A percentile compares a stretch with the other conserved stretches of the same genome.
Conservation (phyloP, 208 protist species). For the Trichomonas gallinae region DNA sequence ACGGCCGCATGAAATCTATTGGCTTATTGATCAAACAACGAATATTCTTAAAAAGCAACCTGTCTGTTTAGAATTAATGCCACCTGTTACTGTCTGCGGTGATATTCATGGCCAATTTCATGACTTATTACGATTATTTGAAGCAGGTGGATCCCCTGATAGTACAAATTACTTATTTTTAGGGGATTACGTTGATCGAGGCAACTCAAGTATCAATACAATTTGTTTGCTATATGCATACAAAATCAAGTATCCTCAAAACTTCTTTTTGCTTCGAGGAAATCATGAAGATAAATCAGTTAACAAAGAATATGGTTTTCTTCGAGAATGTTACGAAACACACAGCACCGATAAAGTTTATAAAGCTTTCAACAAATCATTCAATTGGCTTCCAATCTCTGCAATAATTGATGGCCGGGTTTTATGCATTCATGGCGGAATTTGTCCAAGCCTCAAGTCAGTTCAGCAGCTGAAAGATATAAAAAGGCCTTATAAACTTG, state of each 20-base stretch:
- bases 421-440: slow-evolving; percentile 74
- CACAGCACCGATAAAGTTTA: slow-evolving; percentile 90
- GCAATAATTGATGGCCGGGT: slow-evolving; percentile 97
- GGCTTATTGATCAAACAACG: not conserved
- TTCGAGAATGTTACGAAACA: slow-evolving; percentile 70
- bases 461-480: slow-evolving; percentile 79
- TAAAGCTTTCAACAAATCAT: slow-evolving; percentile 94
- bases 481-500: slow-evolving; percentile 84
- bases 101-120: slow-evolving; percentile 99
- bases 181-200: slow-evolving; percentile 20
- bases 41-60: slow-evolving; percentile 37
- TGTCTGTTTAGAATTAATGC: slow-evolving; percentile 53
- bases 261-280: slow-evolving; percentile 86
- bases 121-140: slow-evolving; percentile 97
- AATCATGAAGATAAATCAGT: slow-evolving; percentile 91
- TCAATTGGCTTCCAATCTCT: slow-evolving; percentile 93
- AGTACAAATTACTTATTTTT: slow-evolving; percentile 16
- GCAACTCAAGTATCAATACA: not conserved
- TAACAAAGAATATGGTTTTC: slow-evolving; percentile 94
- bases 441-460: slow-evolving; percentile 34
- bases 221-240: not conserved
- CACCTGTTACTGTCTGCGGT: slow-evolving; percentile 55
- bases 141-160: slow-evolving; percentile 58
- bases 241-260: slow-evolving; percentile 46
- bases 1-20: not conserved